These are phyloP conservation scores for Linnemannia zychae DNA, from an alignment of 192 early-diverging fungal species.

Conservation along the genomic window DNA sequence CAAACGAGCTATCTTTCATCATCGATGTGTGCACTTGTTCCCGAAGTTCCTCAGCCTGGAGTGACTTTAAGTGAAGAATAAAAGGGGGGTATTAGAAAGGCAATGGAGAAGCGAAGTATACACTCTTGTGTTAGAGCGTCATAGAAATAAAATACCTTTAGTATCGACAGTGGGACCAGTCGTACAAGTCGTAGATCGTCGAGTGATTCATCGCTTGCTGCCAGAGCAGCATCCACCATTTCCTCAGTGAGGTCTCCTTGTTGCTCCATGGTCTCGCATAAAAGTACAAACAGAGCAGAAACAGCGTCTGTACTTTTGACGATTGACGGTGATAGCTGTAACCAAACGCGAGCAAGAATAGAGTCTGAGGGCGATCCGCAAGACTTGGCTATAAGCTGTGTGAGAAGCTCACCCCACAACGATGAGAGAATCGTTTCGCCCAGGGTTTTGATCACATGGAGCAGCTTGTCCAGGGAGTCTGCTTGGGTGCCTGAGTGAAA, in stretches of 20 bases:
- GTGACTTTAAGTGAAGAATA: not conserved
- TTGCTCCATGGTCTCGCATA: slow-evolving; percentile 18
- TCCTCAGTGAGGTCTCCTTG: slow-evolving; percentile 29
- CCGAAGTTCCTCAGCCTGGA: not conserved
- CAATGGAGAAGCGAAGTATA: not conserved
- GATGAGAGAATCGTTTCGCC: slow-evolving; percentile 5
- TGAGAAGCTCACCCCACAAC: slow-evolving; percentile 9
- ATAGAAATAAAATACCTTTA: slow-evolving; percentile 19
- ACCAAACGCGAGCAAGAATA: slow-evolving; percentile 23
- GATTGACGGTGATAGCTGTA: slow-evolving; percentile 12
- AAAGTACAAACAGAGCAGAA: not conserved
- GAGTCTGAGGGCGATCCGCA: slow-evolving; percentile 13
- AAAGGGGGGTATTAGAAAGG: not conserved
- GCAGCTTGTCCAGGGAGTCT: not conserved
- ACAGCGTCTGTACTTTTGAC: slow-evolving; percentile 13
- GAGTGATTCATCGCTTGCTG: slow-evolving; percentile 33
- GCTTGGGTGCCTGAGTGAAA: not conserved
- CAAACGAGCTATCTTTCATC: not conserved
- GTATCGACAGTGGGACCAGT: slow-evolving; percentile 13
- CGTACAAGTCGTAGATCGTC: slow-evolving; percentile 32
- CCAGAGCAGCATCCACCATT: slow-evolving; percentile 21
- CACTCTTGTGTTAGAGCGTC: not conserved
- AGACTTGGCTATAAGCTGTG: slow-evolving; percentile 6
- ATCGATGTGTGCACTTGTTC: not conserved
- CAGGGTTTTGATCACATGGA: slow-evolving; percentile 14